Percentiles rank a stretch among this genome's conserved stretches.
Conservation (phyloP, 78 protist genomes). For the Planoprotostelium fungivorum region DNA sequence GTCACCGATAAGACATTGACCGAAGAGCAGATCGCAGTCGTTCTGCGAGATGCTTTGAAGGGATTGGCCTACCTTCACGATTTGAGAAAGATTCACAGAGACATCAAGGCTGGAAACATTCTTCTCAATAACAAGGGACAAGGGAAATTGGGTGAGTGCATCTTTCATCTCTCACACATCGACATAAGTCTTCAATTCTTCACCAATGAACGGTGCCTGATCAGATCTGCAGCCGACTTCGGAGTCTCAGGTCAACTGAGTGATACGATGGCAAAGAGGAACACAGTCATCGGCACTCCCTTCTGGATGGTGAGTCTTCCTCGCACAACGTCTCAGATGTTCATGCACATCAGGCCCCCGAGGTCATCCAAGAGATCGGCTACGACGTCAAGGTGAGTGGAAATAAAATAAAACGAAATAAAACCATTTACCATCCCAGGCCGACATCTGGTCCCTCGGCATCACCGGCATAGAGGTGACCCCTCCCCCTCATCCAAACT, state of each 20-base stretch:
- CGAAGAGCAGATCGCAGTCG: slow-evolving; percentile 80
- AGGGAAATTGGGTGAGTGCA: slow-evolving; percentile 38
- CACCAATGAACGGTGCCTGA: not conserved
- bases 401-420: not conserved
- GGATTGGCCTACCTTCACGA: slow-evolving; percentile 61
- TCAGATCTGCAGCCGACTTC: slow-evolving; percentile 33
- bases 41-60: slow-evolving; percentile 67
- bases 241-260: slow-evolving; percentile 58
- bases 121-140: slow-evolving; percentile 55
- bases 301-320: slow-evolving; percentile 86
- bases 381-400: slow-evolving; percentile 38
- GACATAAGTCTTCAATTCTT: too few relatives aligned
- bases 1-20: slow-evolving; percentile 53
- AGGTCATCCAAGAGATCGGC: slow-evolving; percentile 75
- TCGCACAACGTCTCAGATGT: slow-evolving; percentile 41
- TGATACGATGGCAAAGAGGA: slow-evolving; percentile 46
- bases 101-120: slow-evolving; percentile 80
- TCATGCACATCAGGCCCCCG: slow-evolving; percentile 34
- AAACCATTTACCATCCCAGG: not conserved
- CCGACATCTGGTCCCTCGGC: slow-evolving; percentile 89
- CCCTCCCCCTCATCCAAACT: slow-evolving; percentile 13
- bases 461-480: slow-evolving; percentile 87
- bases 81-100: slow-evolving; percentile 87
- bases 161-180: not conserved
- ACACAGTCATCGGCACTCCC: slow-evolving; percentile 81